phyloP scores from a whole-genome alignment of 345 rosid genomes.

The Eutrema japonicum region DNA sequence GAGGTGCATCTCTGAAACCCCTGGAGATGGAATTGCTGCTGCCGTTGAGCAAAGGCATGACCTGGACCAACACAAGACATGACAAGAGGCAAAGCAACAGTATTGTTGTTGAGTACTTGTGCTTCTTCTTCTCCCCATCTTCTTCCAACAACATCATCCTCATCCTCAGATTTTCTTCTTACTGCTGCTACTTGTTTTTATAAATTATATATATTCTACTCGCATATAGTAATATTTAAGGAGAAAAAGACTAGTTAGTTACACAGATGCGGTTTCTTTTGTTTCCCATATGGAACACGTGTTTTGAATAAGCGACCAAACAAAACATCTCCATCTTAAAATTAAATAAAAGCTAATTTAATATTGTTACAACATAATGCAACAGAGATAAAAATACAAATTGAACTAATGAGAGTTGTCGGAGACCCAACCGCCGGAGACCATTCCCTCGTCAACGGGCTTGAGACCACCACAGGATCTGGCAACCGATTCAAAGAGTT shows the following conservation, averaged over 20 bases:
- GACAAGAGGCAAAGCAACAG: conserved; percentile 14
- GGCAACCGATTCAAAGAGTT: conserved; percentile 82
- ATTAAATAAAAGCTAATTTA: no score
- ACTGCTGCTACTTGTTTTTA: background rate
- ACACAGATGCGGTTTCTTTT: background rate
- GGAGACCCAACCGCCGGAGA: conserved; percentile 69
- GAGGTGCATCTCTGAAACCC: background rate
- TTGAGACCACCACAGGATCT: conserved; percentile 75
- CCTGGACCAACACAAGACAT: background rate
- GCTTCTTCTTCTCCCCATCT: background rate
- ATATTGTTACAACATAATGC: conserved; percentile 17
- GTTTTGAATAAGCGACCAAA: background rate
- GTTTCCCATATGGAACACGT: background rate
- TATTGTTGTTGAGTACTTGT: background rate
- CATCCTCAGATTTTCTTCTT: background rate
- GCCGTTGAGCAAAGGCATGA: conserved; percentile 1
- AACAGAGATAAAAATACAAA: no score
- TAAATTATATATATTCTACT: no score
- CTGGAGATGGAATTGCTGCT: background rate
- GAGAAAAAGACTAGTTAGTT: background rate
- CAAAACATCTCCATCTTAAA: background rate
- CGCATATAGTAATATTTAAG: no score
- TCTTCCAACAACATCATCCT: conserved; percentile 2
- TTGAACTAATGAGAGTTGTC: conserved; percentile 51
- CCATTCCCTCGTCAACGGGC: conserved; percentile 80